Evolutionary conservation across 805 yeast genomes (phyloP).

Genomic region (Myxozyma sirexii): DNA sequence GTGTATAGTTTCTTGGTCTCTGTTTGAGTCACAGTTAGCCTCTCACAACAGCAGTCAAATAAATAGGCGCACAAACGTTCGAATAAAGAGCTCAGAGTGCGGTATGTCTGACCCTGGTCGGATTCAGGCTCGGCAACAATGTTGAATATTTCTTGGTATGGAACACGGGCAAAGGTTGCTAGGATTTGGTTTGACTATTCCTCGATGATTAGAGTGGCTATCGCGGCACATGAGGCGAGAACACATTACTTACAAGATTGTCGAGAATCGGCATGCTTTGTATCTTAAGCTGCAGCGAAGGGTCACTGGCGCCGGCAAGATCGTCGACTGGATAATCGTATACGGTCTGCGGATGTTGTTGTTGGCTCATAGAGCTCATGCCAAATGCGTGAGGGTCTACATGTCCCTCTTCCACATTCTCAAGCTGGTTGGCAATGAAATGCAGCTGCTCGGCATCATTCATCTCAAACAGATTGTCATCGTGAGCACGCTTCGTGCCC

Average conservation of each 20-base stretch:
- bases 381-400: background rate
- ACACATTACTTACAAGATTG: constrained; percentile 49
- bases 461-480: constrained; percentile 26
- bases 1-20: constrained; percentile 67
- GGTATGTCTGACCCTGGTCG: constrained; percentile 61
- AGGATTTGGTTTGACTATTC: constrained; percentile 71
- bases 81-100: constrained; percentile 71
- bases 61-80: constrained; percentile 47
- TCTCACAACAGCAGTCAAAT: background rate
- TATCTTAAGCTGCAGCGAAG: constrained; percentile 21
- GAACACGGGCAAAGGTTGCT: constrained; percentile 65
- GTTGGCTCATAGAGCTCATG: background rate
- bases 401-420: constrained; percentile 3
- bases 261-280: constrained; percentile 67
- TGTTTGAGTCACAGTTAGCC: background rate
- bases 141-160: constrained; percentile 74
- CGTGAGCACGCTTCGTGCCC: constrained; percentile 3
- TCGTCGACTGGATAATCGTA: constrained; percentile 18
- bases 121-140: constrained; percentile 67
- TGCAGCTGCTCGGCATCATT: constrained; percentile 39
- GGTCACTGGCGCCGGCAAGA: constrained; percentile 15
- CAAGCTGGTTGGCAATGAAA: constrained; percentile 39
- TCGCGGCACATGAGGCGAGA: background rate
- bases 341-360: background rate
- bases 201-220: no score